Evolutionary conservation across 2,329 filamentous ascomycete genomes (phyloP), one percentile per base, ranked within the genome.

Genomic region (Fusarium luffae): DNA sequence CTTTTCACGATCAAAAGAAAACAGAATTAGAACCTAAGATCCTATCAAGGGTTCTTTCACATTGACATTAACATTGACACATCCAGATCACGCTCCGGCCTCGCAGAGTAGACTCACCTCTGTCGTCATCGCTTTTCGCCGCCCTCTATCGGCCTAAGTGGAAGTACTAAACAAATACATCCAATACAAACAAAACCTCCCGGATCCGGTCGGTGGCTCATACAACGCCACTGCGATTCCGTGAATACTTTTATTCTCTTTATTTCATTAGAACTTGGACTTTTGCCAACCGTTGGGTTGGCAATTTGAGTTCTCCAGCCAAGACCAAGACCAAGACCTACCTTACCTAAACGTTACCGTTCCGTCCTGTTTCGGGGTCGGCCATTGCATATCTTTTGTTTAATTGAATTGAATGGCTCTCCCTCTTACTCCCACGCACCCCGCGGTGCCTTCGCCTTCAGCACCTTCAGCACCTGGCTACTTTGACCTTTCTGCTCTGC

Each of bases 401-500:
- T 47, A 59, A 61, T 65, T 62, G 64, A 49, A 71, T 58, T 72
- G 76, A 73, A 79, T 79, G 77, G 77, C 77, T 68, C 69, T 77
- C 68, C 75, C 76, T 50, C 70, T 77, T 62, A 75, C 65, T 70
- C 73, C 75, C 48, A 68, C 69, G 72, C 77, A 76, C 76, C 75
- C 73, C 74, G 73, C 73, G 75, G 75, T 77, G 76, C 74, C 75
- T 76, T 41, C 49, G 30, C 49, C 49, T 52, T 52, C 49, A n/a
- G 32, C 34, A 41, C 32, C 49, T 28, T 41, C 49, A 42, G 49
- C 49, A n/a, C 49, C 49, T 27, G 49, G 49, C 37, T 76, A 79
- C 72, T 79, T 79, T 76, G 78, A 79, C 58, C 73, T 74, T 46
- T 68, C 78, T 70, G 75, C 78, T 70, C 64, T 78, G 59, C 74